Percentiles rank a stretch among this genome's conserved stretches.
phyloP scores from a whole-genome alignment of 768 basidiomycete species.

The Suillus weaverae region DNA sequence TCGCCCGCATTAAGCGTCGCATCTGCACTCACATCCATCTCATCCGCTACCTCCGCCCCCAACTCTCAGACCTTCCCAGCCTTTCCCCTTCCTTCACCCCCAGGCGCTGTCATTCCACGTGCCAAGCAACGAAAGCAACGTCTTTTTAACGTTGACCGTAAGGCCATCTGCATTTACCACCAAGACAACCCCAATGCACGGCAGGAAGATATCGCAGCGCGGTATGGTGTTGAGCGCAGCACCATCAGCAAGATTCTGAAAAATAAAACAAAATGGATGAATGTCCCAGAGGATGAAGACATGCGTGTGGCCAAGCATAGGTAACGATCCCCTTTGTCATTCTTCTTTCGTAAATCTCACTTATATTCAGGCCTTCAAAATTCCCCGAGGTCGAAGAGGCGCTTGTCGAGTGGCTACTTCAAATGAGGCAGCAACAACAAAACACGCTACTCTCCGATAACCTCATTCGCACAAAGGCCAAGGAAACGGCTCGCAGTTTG shows the following conservation, averaged over 20 bases:
- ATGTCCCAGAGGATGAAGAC: slow-evolving; percentile 57
- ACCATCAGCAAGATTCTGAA: slow-evolving; percentile 95
- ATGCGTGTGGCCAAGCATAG: slow-evolving; percentile 68
- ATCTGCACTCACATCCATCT: slow-evolving; percentile 54
- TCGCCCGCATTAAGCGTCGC: slow-evolving; percentile 65
- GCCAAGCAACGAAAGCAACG: slow-evolving; percentile 68
- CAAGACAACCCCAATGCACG: slow-evolving; percentile 62
- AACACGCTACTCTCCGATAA: slow-evolving; percentile 62
- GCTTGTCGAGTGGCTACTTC: slow-evolving; percentile 60
- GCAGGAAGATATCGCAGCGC: slow-evolving; percentile 81
- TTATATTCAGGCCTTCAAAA: slow-evolving; percentile 61
- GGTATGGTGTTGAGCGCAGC: slow-evolving; percentile 82
- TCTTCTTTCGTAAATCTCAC: slow-evolving; percentile 16
- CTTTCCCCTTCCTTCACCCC: slow-evolving; percentile 30
- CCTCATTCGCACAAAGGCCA: slow-evolving; percentile 61
- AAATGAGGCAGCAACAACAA: slow-evolving; percentile 48
- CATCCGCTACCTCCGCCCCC: slow-evolving; percentile 37
- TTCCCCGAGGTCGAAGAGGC: slow-evolving; percentile 75
- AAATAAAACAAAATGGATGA: slow-evolving; percentile 80
- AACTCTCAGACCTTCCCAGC: slow-evolving; percentile 31
- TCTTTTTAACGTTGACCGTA: slow-evolving; percentile 73
- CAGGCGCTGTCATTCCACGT: slow-evolving; percentile 32
- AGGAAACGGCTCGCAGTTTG: slow-evolving; percentile 57
- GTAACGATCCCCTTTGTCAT: slow-evolving; percentile 35
- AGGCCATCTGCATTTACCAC: slow-evolving; percentile 70